Conservation (phyloP, 805 yeast species). For the Saccharomycopsis babjevae region DNA sequence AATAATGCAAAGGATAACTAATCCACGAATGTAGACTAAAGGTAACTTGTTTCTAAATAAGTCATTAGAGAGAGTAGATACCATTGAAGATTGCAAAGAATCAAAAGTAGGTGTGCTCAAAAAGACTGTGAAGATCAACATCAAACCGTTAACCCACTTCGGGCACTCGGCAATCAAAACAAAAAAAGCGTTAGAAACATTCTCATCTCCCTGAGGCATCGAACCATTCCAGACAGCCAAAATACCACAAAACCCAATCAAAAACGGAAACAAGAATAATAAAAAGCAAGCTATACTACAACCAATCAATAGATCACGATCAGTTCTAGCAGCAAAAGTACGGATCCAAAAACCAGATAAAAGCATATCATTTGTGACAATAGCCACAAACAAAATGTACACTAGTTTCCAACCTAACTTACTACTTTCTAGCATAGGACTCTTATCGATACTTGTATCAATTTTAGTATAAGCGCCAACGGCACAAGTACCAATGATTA, state of each 20-base stretch:
- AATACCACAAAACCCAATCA: constrained; percentile 77
- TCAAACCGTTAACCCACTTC: constrained; percentile 77
- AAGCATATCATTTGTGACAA: constrained; percentile 82
- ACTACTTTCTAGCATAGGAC: constrained; percentile 54
- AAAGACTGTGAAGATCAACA: constrained; percentile 60
- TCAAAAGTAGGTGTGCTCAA: constrained; percentile 86
- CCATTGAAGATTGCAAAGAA: constrained; percentile 79
- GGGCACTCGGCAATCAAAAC: constrained; percentile 64
- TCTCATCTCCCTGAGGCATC: constrained; percentile 34
- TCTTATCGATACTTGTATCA: constrained; percentile 55
- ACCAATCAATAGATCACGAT: constrained; percentile 67
- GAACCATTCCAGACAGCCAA: constrained; percentile 86
- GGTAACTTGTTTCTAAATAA: constrained; percentile 72
- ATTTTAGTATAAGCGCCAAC: constrained; percentile 61
- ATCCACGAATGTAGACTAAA: constrained; percentile 51
- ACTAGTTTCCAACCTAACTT: constrained; percentile 82
- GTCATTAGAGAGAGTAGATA: constrained; percentile 84
- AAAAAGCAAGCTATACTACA: constrained; percentile 65
- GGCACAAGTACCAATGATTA: constrained; percentile 66
- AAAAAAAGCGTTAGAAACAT: constrained; percentile 56
- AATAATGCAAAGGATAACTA: constrained; percentile 70
- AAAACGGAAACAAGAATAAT: constrained; percentile 49
- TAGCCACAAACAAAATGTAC: constrained; percentile 76
- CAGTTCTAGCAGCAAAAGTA: constrained; percentile 78
- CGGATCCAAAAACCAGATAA: constrained; percentile 91